Evolutionary conservation across 306 rosid species (phyloP), one percentile per base, ranked within the genome.

Genomic region (Fragaria nilgerrensis): DNA sequence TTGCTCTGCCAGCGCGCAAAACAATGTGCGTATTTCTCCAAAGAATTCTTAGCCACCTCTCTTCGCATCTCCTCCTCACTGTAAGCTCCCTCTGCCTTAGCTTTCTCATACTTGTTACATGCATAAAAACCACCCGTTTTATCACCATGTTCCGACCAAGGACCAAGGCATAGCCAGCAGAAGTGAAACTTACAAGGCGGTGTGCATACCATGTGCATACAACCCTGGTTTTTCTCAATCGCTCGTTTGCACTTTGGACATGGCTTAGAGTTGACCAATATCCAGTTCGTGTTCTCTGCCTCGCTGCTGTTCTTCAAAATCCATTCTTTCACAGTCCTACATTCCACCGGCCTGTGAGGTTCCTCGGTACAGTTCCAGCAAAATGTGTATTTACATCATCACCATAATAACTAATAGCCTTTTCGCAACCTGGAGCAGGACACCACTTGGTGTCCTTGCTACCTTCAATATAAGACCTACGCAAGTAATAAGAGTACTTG

Each of bases 341-440:
- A 95, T 72, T 90, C 92, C 48, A 95, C 96, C 36, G 98, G 97
- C 77, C 96, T 97, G 77, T 95, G 98, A 80, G 93, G 90, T 88
- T 95, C 97, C 86, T 95, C 96, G 0, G 92, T 89, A 84, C 98
- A 95, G 81, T 89, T 93, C 98, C 97, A 92, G 87, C 98, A 92
- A 88, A 92, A 95, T 77, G 91, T 76, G 77, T 84, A 80, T 2
- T 95, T 87, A 77, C 98, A 64, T 90, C 78, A 70, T 96, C 93
- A 73, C 87, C 90, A 80, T 83, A 86, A 85, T 84, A 93, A 75
- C 87, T 88, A 73, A 93, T 93, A 17, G 96, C 98, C 78, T 85
- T 76, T 59, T 93, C 96, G 77, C 98, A 93, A 47, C 96, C 98
- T 14, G 95, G 96, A 77, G 90, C 92, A 43, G 98, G 98, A 82